phyloP scores from a whole-genome alignment of 75 land plant genomes.

The Cupressus sempervirens region DNA sequence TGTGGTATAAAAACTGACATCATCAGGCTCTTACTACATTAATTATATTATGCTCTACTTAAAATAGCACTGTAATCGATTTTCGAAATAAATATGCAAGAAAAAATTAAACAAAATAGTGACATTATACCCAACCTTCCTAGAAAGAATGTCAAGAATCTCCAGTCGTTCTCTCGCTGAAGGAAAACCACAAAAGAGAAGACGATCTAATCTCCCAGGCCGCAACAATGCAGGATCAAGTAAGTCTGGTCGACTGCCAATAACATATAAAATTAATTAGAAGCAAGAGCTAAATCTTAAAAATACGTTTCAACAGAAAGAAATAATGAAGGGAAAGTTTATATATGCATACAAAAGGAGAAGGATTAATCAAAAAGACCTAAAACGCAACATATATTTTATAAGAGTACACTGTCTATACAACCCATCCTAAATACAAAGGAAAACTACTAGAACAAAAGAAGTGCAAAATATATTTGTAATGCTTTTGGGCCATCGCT shows the following conservation, averaged over 20 bases:
- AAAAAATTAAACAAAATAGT: neutral
- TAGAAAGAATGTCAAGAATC: conserved; percentile 78
- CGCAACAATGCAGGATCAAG: conserved; percentile 96
- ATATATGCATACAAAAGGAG: neutral
- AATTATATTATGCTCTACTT: neutral
- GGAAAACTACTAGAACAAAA: neutral
- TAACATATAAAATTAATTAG: conserved; percentile 1
- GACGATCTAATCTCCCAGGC: conserved; percentile 94
- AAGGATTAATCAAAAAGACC: neutral
- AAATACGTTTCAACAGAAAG: neutral
- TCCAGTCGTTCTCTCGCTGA: conserved; percentile 67
- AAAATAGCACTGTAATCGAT: neutral
- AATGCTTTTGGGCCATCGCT: neutral
- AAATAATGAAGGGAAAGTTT: neutral
- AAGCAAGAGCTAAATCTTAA: neutral
- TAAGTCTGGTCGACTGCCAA: conserved; percentile 86
- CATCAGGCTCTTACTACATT: no score
- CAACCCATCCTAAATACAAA: neutral
- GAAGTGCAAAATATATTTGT: neutral
- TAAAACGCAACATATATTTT: neutral
- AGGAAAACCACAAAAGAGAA: conserved; percentile 96
- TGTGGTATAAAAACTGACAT: no score
- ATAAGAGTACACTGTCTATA: neutral
- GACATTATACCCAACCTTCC: conserved; percentile 56
- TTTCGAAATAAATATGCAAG: conserved; percentile 1